phyloP scores from a whole-genome alignment of 1,139 yeast species.

The Saccharomyces hybrid region DNA sequence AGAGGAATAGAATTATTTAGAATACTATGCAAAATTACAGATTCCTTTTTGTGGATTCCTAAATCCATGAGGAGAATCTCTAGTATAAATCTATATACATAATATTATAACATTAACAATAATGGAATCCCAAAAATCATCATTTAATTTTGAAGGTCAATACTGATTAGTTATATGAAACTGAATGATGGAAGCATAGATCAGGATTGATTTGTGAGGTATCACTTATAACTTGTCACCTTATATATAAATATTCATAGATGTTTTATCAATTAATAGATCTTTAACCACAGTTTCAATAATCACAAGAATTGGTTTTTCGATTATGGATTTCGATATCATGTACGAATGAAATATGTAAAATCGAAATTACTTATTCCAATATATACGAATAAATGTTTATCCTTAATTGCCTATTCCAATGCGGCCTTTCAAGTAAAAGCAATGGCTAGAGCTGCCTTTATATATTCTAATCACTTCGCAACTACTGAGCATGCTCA shows the following conservation, averaged over 20 bases:
- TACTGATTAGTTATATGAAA: not conserved
- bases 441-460: not conserved
- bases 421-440: not conserved
- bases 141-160: not conserved
- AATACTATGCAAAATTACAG: not conserved
- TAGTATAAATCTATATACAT: no score
- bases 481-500: not conserved
- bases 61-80: no score
- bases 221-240: not conserved
- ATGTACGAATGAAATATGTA: no score
- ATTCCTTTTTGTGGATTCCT: no score
- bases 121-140: no score
- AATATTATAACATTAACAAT: no score
- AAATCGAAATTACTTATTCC: no score
- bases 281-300: no score
- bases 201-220: not conserved
- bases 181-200: not conserved
- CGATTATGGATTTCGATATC: no score
- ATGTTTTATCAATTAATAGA: not conserved
- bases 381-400: not conserved
- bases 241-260: not conserved
- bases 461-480: not conserved
- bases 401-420: not conserved
- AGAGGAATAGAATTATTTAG: not conserved
- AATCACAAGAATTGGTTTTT: no score